These are phyloP conservation scores for Rhodotorula toruloides DNA, from an alignment of 768 basidiomycete species.

Conservation along the genomic window DNA sequence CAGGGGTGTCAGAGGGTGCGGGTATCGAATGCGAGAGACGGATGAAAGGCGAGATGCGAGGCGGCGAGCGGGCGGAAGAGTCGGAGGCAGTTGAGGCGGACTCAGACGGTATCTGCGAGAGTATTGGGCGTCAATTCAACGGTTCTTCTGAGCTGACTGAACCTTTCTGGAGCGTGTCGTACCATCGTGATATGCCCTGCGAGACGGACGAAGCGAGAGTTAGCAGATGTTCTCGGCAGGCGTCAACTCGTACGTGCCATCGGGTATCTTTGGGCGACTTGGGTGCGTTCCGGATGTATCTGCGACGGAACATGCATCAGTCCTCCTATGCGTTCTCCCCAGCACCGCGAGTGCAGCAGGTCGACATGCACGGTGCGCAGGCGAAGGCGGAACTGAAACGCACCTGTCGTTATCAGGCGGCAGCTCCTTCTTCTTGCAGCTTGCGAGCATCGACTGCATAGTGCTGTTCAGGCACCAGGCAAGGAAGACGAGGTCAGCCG, in stretches of 20 bases:
- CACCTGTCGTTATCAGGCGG: constrained; percentile 80
- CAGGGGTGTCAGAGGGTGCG: neutral
- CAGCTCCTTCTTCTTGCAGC: constrained; percentile 70
- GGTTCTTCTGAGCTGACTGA: neutral
- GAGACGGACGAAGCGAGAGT: neutral
- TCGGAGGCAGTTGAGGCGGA: too few relatives aligned
- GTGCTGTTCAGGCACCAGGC: constrained; percentile 61
- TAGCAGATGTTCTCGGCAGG: neutral
- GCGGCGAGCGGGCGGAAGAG: neutral
- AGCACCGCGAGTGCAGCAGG: neutral
- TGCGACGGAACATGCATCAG: neutral
- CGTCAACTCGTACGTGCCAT: constrained; percentile 1
- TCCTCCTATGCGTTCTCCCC: too few relatives aligned
- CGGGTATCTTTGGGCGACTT: constrained; percentile 27
- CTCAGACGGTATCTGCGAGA: constrained; percentile 15
- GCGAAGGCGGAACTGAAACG: constrained; percentile 40
- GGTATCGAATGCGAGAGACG: too few relatives aligned
- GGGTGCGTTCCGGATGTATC: constrained; percentile 19
- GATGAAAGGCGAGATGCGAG: neutral
- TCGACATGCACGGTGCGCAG: neutral
- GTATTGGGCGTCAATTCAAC: too few relatives aligned
- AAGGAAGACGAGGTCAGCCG: constrained; percentile 53
- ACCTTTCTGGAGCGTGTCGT: neutral
- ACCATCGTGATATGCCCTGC: constrained; percentile 36
- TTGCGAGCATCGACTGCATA: constrained; percentile 85